Conservation (phyloP, 2,329 filamentous ascomycete species). For the Metarhizium sp. region DNA sequence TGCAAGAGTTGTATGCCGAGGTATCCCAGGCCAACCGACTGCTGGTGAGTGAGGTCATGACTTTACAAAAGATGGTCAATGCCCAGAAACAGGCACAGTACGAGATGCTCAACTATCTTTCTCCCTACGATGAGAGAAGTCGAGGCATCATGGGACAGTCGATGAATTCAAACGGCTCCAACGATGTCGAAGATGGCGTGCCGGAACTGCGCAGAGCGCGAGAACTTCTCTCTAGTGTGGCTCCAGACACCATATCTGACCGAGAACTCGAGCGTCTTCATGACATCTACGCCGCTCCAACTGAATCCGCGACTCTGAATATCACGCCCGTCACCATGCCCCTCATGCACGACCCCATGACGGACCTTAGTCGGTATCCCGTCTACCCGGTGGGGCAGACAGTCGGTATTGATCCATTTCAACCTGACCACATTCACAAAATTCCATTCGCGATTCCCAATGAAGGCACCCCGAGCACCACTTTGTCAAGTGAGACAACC, state of each 20-base stretch:
- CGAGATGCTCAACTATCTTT: conserved; percentile 48
- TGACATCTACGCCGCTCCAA: conserved; percentile 42
- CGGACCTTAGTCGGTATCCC: conserved; percentile 49
- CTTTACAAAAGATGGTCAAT: conserved; percentile 51
- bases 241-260: conserved; percentile 42
- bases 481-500: conserved; percentile 28
- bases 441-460: conserved; percentile 76
- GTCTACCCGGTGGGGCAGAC: conserved; percentile 89
- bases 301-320: conserved; percentile 37
- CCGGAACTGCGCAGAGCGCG: conserved; percentile 46
- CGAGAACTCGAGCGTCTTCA: conserved; percentile 47
- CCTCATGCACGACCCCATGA: conserved; percentile 44
- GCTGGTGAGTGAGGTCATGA: conserved; percentile 52
- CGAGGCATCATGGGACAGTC: conserved; percentile 23
- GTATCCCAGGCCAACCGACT: conserved; percentile 55
- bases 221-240: conserved; percentile 44
- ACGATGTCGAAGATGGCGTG: conserved; percentile 39
- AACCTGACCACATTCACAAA: conserved; percentile 87
- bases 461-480: conserved; percentile 27
- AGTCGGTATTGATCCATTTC: conserved; percentile 90
- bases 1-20: conserved; percentile 79
- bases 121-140: conserved; percentile 34
- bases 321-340: conserved; percentile 32
- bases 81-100: conserved; percentile 47
- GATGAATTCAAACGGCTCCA: conserved; percentile 25